Conservation (phyloP, 768 basidiomycete genomes). For the Hericium alpestre region DNA sequence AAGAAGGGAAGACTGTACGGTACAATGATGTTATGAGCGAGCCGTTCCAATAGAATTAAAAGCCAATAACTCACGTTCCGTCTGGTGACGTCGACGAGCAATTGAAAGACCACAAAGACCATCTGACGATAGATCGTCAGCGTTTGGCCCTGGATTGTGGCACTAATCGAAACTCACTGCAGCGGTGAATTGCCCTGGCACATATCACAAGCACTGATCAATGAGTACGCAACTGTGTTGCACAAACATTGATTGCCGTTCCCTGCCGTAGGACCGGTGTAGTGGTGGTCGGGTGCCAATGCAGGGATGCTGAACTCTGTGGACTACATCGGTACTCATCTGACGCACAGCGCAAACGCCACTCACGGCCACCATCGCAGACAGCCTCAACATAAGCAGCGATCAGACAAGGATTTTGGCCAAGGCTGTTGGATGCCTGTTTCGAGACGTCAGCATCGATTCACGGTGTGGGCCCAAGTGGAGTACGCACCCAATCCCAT, state of each 20-base stretch:
- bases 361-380: slow-evolving; percentile 6
- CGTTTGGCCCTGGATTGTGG: not conserved
- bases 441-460: too few species aligned
- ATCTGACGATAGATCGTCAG: not conserved
- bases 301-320: not conserved
- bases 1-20: slow-evolving; percentile 2
- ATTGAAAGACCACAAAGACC: slow-evolving; percentile 6
- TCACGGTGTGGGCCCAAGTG: too few species aligned
- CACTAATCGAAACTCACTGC: not conserved
- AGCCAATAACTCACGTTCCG: slow-evolving; percentile 4
- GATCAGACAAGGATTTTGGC: not conserved
- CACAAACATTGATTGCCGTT: slow-evolving; percentile 13
- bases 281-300: slow-evolving; percentile 1
- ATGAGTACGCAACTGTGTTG: slow-evolving; percentile 18
- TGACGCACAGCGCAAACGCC: not conserved
- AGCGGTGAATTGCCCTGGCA: slow-evolving; percentile 13
- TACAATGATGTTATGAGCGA: not conserved
- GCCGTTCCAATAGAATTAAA: not conserved
- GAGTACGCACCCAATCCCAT: too few species aligned
- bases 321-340: not conserved
- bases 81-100: not conserved
- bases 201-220: slow-evolving; percentile 18
- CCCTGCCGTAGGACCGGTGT: slow-evolving; percentile 1
- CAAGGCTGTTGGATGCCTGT: not conserved
- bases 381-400: not conserved